These are phyloP conservation scores for Fagus crenata DNA, from an alignment of 306 rosid species.

Conservation along the genomic window DNA sequence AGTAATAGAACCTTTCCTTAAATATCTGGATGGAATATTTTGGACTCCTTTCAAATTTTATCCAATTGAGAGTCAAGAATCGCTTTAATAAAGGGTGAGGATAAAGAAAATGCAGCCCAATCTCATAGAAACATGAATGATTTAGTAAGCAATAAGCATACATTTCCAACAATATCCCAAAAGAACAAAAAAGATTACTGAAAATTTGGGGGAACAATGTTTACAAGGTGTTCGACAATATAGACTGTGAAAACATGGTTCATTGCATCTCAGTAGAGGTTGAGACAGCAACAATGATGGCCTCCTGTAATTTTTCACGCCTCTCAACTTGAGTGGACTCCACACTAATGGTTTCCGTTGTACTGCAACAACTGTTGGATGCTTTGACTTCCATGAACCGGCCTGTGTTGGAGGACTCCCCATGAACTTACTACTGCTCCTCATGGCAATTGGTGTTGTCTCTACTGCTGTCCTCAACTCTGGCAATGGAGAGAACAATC, in stretches of 20 bases:
- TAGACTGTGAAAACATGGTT: conserved; percentile 26
- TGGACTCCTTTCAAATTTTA: no score
- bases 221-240: conserved; percentile 12
- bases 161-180: conserved; percentile 28
- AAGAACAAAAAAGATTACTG: neutral
- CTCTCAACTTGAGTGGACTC: conserved; percentile 82
- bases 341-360: conserved; percentile 66
- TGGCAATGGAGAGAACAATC: conserved; percentile 69
- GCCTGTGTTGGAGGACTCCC: conserved; percentile 68
- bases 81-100: no score
- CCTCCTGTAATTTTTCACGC: conserved; percentile 52
- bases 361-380: conserved; percentile 51
- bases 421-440: conserved; percentile 81
- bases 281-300: conserved; percentile 58
- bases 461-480: conserved; percentile 50
- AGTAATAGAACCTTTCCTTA: no score
- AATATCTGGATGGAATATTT: no score
- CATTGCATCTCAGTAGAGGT: conserved; percentile 46
- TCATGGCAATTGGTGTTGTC: conserved; percentile 61
- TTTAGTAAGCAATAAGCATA: conserved; percentile 46
- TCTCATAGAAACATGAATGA: neutral
- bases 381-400: conserved; percentile 42
- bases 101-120: neutral
- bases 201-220: neutral
- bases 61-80: neutral